Evolutionary conservation across 1,284 basidiomycete genomes (phyloP), one percentile per base, ranked within the genome.

Genomic region (Macrocystidia cucumis): DNA sequence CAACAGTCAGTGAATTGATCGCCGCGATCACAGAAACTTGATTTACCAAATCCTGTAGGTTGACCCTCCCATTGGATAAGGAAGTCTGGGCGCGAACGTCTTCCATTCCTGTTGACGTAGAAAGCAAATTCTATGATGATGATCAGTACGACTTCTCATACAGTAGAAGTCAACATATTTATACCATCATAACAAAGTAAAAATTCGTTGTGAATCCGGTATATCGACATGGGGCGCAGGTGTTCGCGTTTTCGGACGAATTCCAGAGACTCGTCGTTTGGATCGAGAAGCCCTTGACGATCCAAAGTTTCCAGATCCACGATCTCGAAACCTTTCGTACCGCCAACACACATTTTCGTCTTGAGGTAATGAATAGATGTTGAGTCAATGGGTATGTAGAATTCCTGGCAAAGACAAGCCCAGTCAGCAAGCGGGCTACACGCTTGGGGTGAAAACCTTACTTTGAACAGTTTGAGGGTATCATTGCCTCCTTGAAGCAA

Each of bases 291-390:
- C 5, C 91, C 91, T 63, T 98, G 95, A 32, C 93, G 98, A 59
- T 98, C 96, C 56, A 99, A 68, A 38, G 87, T 96, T 57, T 98
- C 93, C 33, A 98, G 73, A 59, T 99, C 96, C 45, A 99, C 92
- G 48, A 98, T 98, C 64, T 98, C 96, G 56, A 99, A 98, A n/a
- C 96, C 96, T 54, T 92, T 89, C 9, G 92, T 91, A 54, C 92
- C 96, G 1, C 95, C 96, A 9, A 99, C 89, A 55, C 96, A 98
- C 40, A 99, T 78, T 64, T 89, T 91, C 37, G 93, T 97, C 69
- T 96, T 97, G 49, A 99, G 73, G 66, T 97, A 98, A 62, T 98
- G 92, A 32, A 98, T 89, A 6, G 92, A 97, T 44, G 81, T 91
- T 33, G 91, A 95, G 60, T 98, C 93, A 11, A 96, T 91, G 0